These are phyloP conservation scores for Aspergillus intermedius DNA, from an alignment of 2,329 filamentous ascomycete genomes.

Conservation along the genomic window DNA sequence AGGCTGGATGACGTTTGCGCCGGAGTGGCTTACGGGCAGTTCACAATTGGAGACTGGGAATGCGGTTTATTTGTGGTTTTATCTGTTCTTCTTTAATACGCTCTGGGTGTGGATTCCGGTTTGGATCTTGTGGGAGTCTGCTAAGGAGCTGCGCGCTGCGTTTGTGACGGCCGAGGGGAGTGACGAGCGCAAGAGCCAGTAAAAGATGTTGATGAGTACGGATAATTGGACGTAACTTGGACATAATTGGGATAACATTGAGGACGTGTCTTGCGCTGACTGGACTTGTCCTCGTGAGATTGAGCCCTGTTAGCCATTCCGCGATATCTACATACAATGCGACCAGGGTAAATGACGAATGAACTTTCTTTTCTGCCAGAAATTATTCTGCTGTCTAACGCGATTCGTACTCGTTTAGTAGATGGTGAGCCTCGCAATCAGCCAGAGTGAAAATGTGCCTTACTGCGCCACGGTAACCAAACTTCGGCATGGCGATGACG, in stretches of 20 bases:
- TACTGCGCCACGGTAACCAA: constrained; percentile 1
- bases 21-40: constrained; percentile 57
- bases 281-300: too few species aligned
- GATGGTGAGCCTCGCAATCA: background rate
- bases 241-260: too few species aligned
- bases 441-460: background rate
- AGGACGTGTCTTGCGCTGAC: too few species aligned
- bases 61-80: constrained; percentile 58
- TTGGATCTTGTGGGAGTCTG: constrained; percentile 52
- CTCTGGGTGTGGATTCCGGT: constrained; percentile 56
- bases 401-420: background rate
- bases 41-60: constrained; percentile 53
- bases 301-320: too few species aligned
- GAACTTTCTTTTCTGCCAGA: too few species aligned
- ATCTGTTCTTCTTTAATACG: constrained; percentile 58
- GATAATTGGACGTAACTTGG: background rate
- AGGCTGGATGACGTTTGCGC: constrained; percentile 58
- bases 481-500: background rate
- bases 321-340: too few species aligned
- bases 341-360: too few species aligned
- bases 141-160: constrained; percentile 36
- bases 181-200: constrained; percentile 16
- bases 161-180: constrained; percentile 27
- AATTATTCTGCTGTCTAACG: background rate
- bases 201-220: background rate